phyloP scores from a whole-genome alignment of 1,139 yeast species.

The Debaryomycetaceae sp. region DNA sequence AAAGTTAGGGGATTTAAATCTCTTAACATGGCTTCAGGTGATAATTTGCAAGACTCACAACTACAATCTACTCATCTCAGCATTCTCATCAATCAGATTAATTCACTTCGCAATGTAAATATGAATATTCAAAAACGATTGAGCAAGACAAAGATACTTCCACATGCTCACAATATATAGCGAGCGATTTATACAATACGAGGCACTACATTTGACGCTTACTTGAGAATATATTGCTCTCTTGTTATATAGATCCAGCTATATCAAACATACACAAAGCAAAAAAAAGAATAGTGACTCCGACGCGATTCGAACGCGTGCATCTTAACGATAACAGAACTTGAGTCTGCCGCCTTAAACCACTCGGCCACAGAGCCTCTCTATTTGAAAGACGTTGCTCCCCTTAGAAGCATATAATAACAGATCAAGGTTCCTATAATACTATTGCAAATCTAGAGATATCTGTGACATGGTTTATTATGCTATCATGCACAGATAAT shows the following conservation, averaged over 20 bases:
- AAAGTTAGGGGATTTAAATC: constrained; percentile 15
- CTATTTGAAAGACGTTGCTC: not conserved
- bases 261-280: not conserved
- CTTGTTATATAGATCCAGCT: not conserved
- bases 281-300: constrained; percentile 15
- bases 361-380: constrained; percentile 30
- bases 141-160: not conserved
- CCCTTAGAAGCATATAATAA: too few relatives aligned
- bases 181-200: not conserved
- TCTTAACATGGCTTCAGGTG: constrained; percentile 1
- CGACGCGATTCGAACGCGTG: constrained; percentile 23
- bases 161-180: not conserved
- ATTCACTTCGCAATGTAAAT: constrained; percentile 21
- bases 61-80: constrained; percentile 25
- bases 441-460: too few relatives aligned
- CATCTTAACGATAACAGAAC: constrained; percentile 30
- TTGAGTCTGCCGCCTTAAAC: constrained; percentile 34
- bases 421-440: too few relatives aligned
- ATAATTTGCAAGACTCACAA: constrained; percentile 7
- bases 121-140: constrained; percentile 12
- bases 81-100: constrained; percentile 27
- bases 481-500: too few relatives aligned
- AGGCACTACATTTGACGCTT: not conserved
- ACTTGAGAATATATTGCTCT: not conserved
- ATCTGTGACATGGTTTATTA: too few relatives aligned